Base-by-base conservation (phyloP, 306 rosid genomes). In the Cicer cuneatum region DNA sequence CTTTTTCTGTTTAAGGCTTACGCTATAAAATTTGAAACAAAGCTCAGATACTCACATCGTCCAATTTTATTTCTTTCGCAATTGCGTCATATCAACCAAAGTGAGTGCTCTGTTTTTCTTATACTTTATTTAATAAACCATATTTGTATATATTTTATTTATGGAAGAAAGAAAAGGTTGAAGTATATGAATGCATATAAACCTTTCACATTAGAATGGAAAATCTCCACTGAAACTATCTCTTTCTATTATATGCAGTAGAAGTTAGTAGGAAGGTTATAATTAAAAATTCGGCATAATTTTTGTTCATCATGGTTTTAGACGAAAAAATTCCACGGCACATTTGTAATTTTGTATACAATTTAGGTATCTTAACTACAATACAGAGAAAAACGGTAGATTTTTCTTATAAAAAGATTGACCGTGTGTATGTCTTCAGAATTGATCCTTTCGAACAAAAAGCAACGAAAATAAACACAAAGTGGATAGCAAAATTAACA, bases 391-490 rank as follows among this genome's bases (percentile, higher is more conserved):
- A 54, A 54, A 8, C 9, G n/a, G 35, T 18, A 54, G 35, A 12
- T 8, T 53, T 53, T 53, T 54, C 33, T 6, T 2, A 54, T 54
- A 49, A 16, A 43, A 72, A 65, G 73, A 67, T 52, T 52, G 51
- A 63, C 66, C 67, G 53, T 47, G 35, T 37, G 67, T 59, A 59
- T 43, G 33, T 45, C 51, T 42, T 16, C 18, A 33, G 9, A 16
- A 48, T 8, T 72, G 54, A 51, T 71, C 66, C 49, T 42, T 78
- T 71, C 62, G 49, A 78, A 63, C 49, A 71, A 51, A 72, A 37
- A 77, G 66, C 21, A 62, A 53, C 7, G 35, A 60, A 64, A 61
- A 63, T 59, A 68, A 43, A 56, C 7, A 78, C 1, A 38, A 11
- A 46, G 1, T 56, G 33, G 3, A 60, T 48, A 70, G 42, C 63